These are phyloP conservation scores for Cetraspora pellucida DNA, from an alignment of 192 early-diverging fungal genomes.

Conservation along the genomic window DNA sequence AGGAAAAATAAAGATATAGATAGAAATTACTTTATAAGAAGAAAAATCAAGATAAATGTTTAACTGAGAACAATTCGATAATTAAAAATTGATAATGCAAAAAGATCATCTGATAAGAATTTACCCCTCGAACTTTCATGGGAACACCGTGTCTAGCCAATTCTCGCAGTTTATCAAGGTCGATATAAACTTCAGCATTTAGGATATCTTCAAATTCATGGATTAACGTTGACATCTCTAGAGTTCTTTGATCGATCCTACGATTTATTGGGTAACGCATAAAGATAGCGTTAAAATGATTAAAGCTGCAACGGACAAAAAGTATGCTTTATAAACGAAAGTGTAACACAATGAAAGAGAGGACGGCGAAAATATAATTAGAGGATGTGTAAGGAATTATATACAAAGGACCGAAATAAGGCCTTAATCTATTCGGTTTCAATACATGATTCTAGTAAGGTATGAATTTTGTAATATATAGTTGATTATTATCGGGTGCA, in stretches of 20 bases:
- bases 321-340: too few species aligned
- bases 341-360: too few species aligned
- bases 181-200: slow-evolving; percentile 80
- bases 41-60: not conserved
- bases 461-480: too few species aligned
- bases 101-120: not conserved
- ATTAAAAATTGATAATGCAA: not conserved
- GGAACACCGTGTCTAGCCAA: slow-evolving; percentile 82
- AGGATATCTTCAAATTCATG: slow-evolving; percentile 77
- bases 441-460: too few species aligned
- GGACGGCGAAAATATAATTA: too few species aligned
- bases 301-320: too few species aligned
- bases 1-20: slow-evolving; percentile 18
- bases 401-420: too few species aligned
- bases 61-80: not conserved
- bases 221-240: slow-evolving; percentile 48
- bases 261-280: slow-evolving; percentile 8
- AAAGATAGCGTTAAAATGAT: not conserved
- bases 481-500: too few species aligned
- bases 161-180: slow-evolving; percentile 76
- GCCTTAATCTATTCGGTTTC: too few species aligned
- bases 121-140: slow-evolving; percentile 70
- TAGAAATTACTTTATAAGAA: slow-evolving; percentile 29
- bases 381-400: too few species aligned
- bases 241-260: not conserved